A percentile compares a stretch with the other conserved stretches of the same genome.
These are phyloP conservation scores for Theobroma grandiflorum DNA, from an alignment of 441 rosid species.

Conservation along the genomic window DNA sequence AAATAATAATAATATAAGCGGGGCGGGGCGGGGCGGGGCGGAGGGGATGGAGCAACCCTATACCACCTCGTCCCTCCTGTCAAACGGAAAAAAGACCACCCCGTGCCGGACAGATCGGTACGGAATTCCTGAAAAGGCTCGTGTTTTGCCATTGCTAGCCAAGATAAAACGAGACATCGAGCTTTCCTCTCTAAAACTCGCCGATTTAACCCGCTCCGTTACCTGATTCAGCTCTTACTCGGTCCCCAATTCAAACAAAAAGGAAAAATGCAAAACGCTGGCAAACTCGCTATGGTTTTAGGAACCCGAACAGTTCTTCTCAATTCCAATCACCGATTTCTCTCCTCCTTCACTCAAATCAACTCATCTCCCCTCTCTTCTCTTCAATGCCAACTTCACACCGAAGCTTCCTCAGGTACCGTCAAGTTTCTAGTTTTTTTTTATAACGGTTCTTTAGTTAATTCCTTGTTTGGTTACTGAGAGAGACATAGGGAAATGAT, in stretches of 20 bases:
- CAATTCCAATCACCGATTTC: conserved; percentile 10
- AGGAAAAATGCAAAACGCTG: conserved; percentile 23
- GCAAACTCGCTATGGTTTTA: conserved; percentile 23
- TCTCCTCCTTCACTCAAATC: conserved; percentile 4
- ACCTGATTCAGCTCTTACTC: conserved; percentile 8
- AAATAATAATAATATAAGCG: no score
- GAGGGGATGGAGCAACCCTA: no score
- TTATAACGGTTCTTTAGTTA: neutral
- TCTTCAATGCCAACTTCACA: conserved; percentile 3
- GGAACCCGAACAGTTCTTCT: conserved; percentile 1
- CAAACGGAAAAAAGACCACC: no score
- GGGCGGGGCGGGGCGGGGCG: no score
- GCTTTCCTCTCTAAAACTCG: neutral
- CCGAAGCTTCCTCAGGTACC: conserved; percentile 15
- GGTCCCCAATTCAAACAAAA: neutral
- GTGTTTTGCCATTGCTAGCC: no score
- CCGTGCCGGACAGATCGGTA: no score
- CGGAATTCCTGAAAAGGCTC: no score
- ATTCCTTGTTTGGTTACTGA: neutral
- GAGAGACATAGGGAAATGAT: neutral
- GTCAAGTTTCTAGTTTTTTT: neutral
- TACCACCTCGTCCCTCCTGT: no score
- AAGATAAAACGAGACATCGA: neutral
- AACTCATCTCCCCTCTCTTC: conserved; percentile 3
- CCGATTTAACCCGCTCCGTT: conserved; percentile 3